Evolutionary conservation across 371 early-diverging fungal genomes (phyloP).

Genomic region (Conidiobolus incongruus): DNA sequence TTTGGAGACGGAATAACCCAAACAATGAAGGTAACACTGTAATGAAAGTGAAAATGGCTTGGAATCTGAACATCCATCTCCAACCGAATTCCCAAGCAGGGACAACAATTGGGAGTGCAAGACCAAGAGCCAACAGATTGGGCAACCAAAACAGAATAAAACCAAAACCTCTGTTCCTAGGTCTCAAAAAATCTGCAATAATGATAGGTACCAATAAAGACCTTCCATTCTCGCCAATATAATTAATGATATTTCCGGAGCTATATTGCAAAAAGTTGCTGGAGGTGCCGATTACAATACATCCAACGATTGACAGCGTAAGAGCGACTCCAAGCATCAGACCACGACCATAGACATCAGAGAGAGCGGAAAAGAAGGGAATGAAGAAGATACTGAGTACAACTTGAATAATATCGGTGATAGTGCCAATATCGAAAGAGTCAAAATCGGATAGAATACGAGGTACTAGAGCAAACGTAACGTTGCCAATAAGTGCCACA

Average conservation of each 20-base stretch:
- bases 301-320: background rate
- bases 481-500: too few species aligned
- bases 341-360: background rate
- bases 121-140: background rate
- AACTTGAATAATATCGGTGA: background rate
- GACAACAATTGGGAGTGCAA: background rate
- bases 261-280: background rate
- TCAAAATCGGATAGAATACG: background rate
- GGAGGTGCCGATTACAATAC: background rate
- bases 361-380: background rate
- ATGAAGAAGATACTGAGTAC: background rate
- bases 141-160: background rate
- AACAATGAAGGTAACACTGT: too few species aligned
- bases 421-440: background rate
- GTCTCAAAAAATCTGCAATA: background rate
- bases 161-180: background rate
- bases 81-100: background rate
- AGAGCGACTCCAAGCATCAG: background rate
- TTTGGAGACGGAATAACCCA: too few species aligned
- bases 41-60: too few species aligned
- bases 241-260: background rate
- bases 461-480: background rate
- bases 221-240: background rate
- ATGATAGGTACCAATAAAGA: background rate
- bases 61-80: background rate